phyloP scores from a whole-genome alignment of 352 stramenopile species.

The Phytophthora foliorum region DNA sequence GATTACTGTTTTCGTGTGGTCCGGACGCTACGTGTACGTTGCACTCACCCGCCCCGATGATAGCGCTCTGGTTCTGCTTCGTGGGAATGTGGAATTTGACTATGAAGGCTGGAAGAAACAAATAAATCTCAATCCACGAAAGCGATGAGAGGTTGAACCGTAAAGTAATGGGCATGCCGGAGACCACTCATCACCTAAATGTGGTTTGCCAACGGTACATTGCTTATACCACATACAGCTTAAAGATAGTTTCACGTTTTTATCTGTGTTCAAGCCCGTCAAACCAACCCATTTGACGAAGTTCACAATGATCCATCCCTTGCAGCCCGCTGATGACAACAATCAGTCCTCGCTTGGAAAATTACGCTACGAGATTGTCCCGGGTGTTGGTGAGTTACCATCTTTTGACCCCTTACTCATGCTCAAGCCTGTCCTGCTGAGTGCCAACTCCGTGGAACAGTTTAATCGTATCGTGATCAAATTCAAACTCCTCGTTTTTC shows the following conservation, averaged over 20 bases:
- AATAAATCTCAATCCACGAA: background rate
- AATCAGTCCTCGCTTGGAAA: background rate
- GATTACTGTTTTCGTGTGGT: slow-evolving; percentile 16
- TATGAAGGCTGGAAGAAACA: slow-evolving; percentile 21
- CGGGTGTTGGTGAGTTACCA: slow-evolving; percentile 3
- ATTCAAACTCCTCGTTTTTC: background rate
- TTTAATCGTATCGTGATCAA: slow-evolving; percentile 8
- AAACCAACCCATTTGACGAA: background rate
- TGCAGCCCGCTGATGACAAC: background rate
- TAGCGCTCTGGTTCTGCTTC: slow-evolving; percentile 10
- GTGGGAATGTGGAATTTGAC: slow-evolving; percentile 13
- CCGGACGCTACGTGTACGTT: slow-evolving; percentile 6
- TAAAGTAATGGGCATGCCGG: no score
- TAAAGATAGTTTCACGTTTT: slow-evolving; percentile 1
- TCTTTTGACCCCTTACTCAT: slow-evolving; percentile 13
- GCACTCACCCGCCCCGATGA: slow-evolving; percentile 2
- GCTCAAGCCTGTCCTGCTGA: slow-evolving; percentile 7
- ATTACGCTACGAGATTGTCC: slow-evolving; percentile 12
- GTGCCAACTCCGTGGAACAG: slow-evolving; percentile 5
- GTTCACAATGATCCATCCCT: background rate
- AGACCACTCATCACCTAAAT: no score
- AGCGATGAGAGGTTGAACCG: background rate
- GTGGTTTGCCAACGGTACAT: no score
- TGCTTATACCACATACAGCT: no score
- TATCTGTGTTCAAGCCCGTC: background rate